Base-by-base conservation (phyloP, 108 stramenopile genomes). In the Thalassiosira profunda region DNA sequence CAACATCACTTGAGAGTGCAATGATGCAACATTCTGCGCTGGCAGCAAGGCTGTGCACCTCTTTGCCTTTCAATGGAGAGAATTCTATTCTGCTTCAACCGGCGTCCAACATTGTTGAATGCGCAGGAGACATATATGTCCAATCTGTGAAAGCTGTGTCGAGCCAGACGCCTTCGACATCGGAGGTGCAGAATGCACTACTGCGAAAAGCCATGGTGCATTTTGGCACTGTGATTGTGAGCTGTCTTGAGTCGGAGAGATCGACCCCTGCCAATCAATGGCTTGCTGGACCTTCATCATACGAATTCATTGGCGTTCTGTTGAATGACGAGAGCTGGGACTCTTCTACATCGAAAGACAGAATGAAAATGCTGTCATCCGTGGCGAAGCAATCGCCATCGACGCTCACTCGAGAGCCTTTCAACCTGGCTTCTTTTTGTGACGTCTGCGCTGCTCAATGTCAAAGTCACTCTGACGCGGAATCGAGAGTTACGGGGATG, bases 391-490 rank as follows among this genome's bases (percentile, higher is more conserved):
- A 38, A 0, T 64, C 69, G 38, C 77, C 77, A 4, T 79, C 48
- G 63, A 43, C 70, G 41, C 48, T 79, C 10, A 56, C 53, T 42
- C 48, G 58, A 49, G 77, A 79, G 30, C 77, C 77, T 9, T 79
- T 60, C 26, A 79, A 79, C 49, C 77, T 79, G 34, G 77, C 77
- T 3, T 54, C 69, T 8, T 78, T 78, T 51, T 64, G 76, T 46
- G 63, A 70, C 20, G 30, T 70, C 34, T 78, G 76, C 30, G 44
- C 57, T 29, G 18, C 9, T 61, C 57, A 64, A 21, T 70, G 49
- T 38, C 45, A 44, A 24, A 26, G 7, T 30, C 36, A 44, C 42
- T 45, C 51, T 57, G 62, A 61, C 53, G 35, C 34, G 10, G 34
- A 46, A 5, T 21, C 33, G 6, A 65, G 61, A 53, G 35, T 59